Evolutionary conservation across 2,329 filamentous ascomycete genomes (phyloP).

Genomic region (Leptographium flavum): DNA sequence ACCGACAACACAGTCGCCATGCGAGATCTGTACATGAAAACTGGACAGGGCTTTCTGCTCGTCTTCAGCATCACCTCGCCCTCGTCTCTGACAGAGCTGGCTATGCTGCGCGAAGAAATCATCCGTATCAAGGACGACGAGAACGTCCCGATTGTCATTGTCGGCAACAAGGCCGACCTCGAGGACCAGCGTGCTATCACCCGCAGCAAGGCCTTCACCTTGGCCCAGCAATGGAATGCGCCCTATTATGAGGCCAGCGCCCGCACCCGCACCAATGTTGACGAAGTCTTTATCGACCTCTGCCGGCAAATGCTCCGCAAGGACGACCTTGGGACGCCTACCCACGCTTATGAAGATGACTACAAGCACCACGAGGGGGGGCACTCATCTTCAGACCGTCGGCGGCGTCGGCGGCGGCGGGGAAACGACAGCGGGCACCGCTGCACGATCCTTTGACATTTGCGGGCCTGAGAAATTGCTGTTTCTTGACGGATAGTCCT

Average conservation of each 20-base stretch:
- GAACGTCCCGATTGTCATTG: constrained; percentile 73
- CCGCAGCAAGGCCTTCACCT: constrained; percentile 63
- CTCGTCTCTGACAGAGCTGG: constrained; percentile 70
- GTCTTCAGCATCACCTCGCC: constrained; percentile 84
- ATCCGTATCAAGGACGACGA: constrained; percentile 84
- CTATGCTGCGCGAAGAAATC: constrained; percentile 74
- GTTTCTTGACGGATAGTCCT: too few species aligned
- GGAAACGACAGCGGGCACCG: constrained; percentile 23
- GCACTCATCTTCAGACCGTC: constrained; percentile 18
- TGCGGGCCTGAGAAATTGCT: not conserved
- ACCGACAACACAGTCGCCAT: constrained; percentile 35
- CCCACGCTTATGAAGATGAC: constrained; percentile 21
- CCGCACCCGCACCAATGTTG: constrained; percentile 69
- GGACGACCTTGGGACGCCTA: constrained; percentile 37
- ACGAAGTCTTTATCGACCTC: constrained; percentile 77
- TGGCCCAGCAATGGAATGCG: constrained; percentile 78
- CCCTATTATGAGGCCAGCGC: constrained; percentile 89
- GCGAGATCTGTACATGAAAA: constrained; percentile 85
- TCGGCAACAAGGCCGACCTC: constrained; percentile 83
- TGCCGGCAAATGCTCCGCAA: constrained; percentile 71
- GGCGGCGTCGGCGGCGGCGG: constrained; percentile 17
- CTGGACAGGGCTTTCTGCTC: constrained; percentile 78
- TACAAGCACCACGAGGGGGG: constrained; percentile 29
- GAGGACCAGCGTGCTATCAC: constrained; percentile 73
- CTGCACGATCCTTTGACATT: constrained; percentile 28